Conservation (phyloP, 73 alveolate species). For the Durusdinium trenchii region DNA sequence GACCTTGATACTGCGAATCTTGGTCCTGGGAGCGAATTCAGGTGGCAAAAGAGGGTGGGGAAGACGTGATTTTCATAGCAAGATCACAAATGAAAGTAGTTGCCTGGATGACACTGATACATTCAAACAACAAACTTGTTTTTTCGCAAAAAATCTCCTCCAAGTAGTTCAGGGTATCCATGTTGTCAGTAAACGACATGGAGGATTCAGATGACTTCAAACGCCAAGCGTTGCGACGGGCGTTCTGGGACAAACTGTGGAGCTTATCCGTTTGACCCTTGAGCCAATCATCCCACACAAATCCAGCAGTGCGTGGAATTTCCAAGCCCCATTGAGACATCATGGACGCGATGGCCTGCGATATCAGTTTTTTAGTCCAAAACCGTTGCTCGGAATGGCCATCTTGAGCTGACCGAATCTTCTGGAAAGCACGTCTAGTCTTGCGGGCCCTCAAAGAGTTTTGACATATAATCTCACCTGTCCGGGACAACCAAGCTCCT, state of each 20-base stretch:
- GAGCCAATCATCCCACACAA: background rate
- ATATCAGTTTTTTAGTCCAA: background rate
- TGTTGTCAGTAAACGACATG: no score
- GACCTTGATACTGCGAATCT: no score
- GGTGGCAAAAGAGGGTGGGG: no score
- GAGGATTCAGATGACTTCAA: no score
- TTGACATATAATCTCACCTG: background rate
- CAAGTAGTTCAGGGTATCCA: no score
- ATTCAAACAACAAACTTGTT: no score
- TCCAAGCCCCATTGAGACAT: background rate
- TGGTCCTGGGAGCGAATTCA: no score
- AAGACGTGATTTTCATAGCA: no score
- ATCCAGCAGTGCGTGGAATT: background rate
- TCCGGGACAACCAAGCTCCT: background rate
- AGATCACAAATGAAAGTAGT: no score
- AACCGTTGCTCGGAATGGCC: background rate
- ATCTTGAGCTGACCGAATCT: background rate
- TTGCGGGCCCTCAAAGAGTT: background rate
- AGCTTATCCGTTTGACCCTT: background rate
- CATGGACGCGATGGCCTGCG: background rate
- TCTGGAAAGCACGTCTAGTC: background rate
- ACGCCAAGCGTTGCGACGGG: background rate
- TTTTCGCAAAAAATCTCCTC: no score
- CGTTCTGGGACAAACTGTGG: background rate
- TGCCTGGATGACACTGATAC: no score